A percentile compares a stretch with the other conserved stretches of the same genome.
Evolutionary conservation across 2,329 filamentous ascomycete species (phyloP).

Genomic region (Emydomyces testavorans): DNA sequence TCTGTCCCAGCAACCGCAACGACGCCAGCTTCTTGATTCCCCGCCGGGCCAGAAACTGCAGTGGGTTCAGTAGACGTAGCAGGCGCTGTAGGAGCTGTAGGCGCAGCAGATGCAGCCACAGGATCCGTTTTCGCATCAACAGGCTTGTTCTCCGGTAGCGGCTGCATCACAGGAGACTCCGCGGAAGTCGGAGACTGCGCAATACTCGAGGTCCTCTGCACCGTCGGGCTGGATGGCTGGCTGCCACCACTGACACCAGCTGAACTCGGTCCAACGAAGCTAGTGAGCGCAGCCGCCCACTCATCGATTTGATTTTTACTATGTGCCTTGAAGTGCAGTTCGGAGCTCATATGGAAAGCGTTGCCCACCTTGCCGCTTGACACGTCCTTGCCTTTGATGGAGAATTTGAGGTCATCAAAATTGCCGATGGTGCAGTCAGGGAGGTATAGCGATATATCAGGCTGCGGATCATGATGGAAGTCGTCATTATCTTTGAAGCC

Average conservation of each 20-base stretch:
- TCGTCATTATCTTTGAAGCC: conserved; percentile 91
- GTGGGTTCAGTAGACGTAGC: background rate
- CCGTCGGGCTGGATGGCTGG: conserved; percentile 8
- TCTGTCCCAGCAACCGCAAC: background rate
- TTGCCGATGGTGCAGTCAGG: conserved; percentile 75
- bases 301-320: conserved; percentile 66
- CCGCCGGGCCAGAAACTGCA: background rate
- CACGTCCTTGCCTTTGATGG: conserved; percentile 86
- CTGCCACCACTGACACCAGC: background rate
- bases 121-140: background rate
- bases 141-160: conserved; percentile 3
- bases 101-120: background rate
- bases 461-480: conserved; percentile 45
- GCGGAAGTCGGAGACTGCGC: background rate
- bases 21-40: background rate
- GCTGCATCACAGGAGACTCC: conserved; percentile 5
- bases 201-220: conserved; percentile 1
- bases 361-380: conserved; percentile 64
- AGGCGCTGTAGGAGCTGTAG: background rate
- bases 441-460: conserved; percentile 82
- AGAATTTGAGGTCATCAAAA: conserved; percentile 71
- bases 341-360: conserved; percentile 67
- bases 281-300: conserved; percentile 42
- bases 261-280: background rate
- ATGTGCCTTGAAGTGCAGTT: conserved; percentile 79